A percentile compares a stretch with the other conserved stretches of the same genome.
Conservation (phyloP, 495 filamentous ascomycete genomes). For the Sordaria brevicollis region DNA sequence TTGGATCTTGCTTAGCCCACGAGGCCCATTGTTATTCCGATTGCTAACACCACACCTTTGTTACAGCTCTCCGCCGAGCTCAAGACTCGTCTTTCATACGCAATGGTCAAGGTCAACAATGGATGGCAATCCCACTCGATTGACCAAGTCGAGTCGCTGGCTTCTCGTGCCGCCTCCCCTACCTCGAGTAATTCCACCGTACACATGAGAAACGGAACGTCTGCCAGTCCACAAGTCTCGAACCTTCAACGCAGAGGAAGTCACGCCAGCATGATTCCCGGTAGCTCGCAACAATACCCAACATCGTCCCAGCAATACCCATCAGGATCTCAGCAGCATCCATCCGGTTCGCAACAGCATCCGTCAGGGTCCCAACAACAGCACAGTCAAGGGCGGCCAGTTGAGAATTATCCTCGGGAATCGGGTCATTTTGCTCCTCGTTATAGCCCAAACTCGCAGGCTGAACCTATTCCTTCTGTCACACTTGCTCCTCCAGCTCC, state of each 20-base stretch:
- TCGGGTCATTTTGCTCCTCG: slow-evolving; percentile 6
- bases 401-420: slow-evolving; percentile 9
- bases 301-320: slow-evolving; percentile 16
- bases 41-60: slow-evolving; percentile 17
- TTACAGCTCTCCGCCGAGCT: slow-evolving; percentile 64
- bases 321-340: neutral
- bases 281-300: neutral
- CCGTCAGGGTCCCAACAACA: slow-evolving; percentile 14
- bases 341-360: neutral
- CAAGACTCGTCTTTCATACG: slow-evolving; percentile 72
- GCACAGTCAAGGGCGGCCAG: slow-evolving; percentile 1
- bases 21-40: too few species aligned
- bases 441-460: slow-evolving; percentile 16
- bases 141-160: slow-evolving; percentile 58
- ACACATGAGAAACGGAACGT: slow-evolving; percentile 36
- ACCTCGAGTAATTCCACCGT: slow-evolving; percentile 44
- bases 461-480: slow-evolving; percentile 11
- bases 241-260: slow-evolving; percentile 19
- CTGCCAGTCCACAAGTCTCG: slow-evolving; percentile 34
- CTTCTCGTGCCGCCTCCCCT: slow-evolving; percentile 50
- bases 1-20: neutral
- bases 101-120: slow-evolving; percentile 82
- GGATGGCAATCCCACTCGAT: slow-evolving; percentile 64
- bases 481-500: slow-evolving; percentile 27
- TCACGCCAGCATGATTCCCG: slow-evolving; percentile 7